Conservation (phyloP, 2,329 filamentous ascomycete species). For the Metarhizium brunneum region DNA sequence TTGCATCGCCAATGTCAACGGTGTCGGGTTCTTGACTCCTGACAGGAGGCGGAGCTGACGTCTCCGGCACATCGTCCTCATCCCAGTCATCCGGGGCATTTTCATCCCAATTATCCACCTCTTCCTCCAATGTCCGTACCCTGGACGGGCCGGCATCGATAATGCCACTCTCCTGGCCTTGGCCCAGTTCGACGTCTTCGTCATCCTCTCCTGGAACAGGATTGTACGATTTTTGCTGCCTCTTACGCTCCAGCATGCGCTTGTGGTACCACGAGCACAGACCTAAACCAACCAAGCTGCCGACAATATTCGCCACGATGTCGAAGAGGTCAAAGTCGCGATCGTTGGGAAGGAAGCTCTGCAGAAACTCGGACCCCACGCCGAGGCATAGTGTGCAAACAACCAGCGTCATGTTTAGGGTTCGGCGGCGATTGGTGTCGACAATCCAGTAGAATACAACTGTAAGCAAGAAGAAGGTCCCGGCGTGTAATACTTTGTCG, state of each 20-base stretch:
- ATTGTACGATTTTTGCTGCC: constrained; percentile 63
- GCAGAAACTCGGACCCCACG: constrained; percentile 66
- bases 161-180: constrained; percentile 60
- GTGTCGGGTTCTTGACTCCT: constrained; percentile 14
- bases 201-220: constrained; percentile 56
- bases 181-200: constrained; percentile 69
- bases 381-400: constrained; percentile 66
- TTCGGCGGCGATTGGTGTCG: constrained; percentile 79
- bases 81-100: constrained; percentile 56
- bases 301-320: constrained; percentile 78
- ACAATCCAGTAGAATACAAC: constrained; percentile 92
- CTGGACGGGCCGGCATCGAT: constrained; percentile 18
- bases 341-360: constrained; percentile 65
- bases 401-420: constrained; percentile 72
- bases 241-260: constrained; percentile 84
- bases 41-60: constrained; percentile 5
- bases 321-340: constrained; percentile 70
- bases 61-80: constrained; percentile 33
- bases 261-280: constrained; percentile 89
- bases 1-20: constrained; percentile 20
- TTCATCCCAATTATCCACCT: constrained; percentile 92
- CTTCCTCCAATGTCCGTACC: constrained; percentile 53
- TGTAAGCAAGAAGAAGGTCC: constrained; percentile 87
- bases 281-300: constrained; percentile 61
- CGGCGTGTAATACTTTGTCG: constrained; percentile 81